phyloP scores from a whole-genome alignment of 1,139 yeast species.

The Hansenula lynferdii region DNA sequence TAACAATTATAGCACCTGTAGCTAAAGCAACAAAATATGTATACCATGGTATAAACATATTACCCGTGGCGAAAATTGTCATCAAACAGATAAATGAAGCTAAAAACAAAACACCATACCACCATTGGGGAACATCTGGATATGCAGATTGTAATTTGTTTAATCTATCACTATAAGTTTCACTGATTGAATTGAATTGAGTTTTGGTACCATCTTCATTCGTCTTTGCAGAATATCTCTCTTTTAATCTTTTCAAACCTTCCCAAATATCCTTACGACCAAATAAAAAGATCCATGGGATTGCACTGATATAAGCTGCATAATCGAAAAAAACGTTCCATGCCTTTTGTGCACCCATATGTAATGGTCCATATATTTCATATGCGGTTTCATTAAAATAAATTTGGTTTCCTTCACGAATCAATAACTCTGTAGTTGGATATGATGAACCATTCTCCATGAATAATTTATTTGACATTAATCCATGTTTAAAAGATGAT shows the following conservation, averaged over 20 bases:
- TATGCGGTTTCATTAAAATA: constrained; percentile 34
- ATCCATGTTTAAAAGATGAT: constrained; percentile 27
- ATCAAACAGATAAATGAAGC: constrained; percentile 33
- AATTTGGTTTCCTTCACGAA: constrained; percentile 27
- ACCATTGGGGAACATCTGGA: constrained; percentile 35
- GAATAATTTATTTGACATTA: constrained; percentile 38
- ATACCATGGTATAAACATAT: constrained; percentile 46
- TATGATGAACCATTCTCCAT: constrained; percentile 29
- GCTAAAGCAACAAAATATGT: constrained; percentile 38
- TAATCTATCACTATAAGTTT: constrained; percentile 32
- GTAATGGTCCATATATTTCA: constrained; percentile 33
- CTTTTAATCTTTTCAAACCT: constrained; percentile 1
- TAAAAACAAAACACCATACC: constrained; percentile 35
- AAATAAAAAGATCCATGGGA: constrained; percentile 35
- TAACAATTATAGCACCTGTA: constrained; percentile 41
- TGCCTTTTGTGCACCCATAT: constrained; percentile 39
- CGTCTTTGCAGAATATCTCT: neutral
- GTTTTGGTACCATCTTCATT: neutral
- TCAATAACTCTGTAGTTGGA: constrained; percentile 33
- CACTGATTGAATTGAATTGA: neutral
- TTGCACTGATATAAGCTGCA: constrained; percentile 45
- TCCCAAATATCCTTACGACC: constrained; percentile 1
- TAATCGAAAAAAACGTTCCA: constrained; percentile 50
- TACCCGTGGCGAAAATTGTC: constrained; percentile 31
- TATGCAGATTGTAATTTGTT: constrained; percentile 35